A percentile compares a stretch with the other conserved stretches of the same genome.
phyloP scores from a whole-genome alignment of 1,139 yeast genomes.

The Hyphopichia khmerensis region DNA sequence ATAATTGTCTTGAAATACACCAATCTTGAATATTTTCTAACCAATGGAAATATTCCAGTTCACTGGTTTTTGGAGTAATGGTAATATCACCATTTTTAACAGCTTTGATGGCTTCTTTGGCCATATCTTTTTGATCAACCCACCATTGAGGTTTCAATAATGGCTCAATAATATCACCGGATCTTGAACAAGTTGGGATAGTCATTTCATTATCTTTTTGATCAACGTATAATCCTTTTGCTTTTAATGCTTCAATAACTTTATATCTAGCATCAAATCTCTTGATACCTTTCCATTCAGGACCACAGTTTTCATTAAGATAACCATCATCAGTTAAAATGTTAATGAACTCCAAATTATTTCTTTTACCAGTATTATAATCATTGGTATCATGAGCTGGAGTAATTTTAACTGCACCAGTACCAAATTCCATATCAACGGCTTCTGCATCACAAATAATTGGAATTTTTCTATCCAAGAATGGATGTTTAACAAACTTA shows the following conservation, averaged over 20 bases:
- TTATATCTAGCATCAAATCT: constrained; percentile 90
- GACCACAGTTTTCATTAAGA: constrained; percentile 88
- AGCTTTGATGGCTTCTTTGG: constrained; percentile 81
- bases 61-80: constrained; percentile 85
- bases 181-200: constrained; percentile 89
- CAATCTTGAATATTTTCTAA: constrained; percentile 95
- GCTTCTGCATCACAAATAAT: constrained; percentile 88
- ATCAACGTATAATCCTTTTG: constrained; percentile 71
- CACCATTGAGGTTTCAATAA: constrained; percentile 98
- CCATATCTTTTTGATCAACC: constrained; percentile 92
- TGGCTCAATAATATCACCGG: constrained; percentile 97
- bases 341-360: constrained; percentile 81
- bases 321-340: constrained; percentile 91
- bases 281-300: constrained; percentile 83
- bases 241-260: constrained; percentile 80
- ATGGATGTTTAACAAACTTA: constrained; percentile 86
- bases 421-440: constrained; percentile 98
- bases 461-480: constrained; percentile 81
- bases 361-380: constrained; percentile 94
- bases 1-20: constrained; percentile 98
- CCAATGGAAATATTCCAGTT: constrained; percentile 94
- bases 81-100: constrained; percentile 80
- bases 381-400: constrained; percentile 99
- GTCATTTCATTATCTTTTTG: constrained; percentile 95
- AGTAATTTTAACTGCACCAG: constrained; percentile 99